Percentiles rank a stretch among this genome's conserved stretches.
These are phyloP conservation scores for Fusarium longipes DNA, from an alignment of 2,329 filamentous ascomycete genomes.

Conservation along the genomic window DNA sequence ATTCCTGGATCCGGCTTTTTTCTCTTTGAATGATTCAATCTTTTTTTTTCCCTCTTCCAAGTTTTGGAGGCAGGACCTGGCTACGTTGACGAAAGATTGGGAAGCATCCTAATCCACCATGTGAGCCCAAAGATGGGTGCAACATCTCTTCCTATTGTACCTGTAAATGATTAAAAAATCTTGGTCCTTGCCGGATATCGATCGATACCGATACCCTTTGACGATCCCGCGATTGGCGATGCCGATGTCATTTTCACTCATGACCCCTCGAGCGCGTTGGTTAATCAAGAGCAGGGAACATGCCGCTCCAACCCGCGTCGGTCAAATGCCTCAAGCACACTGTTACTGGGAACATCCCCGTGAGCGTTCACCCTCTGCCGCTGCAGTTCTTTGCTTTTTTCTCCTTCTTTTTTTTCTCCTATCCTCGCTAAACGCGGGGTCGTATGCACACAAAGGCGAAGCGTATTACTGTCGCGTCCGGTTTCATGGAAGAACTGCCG, in stretches of 20 bases:
- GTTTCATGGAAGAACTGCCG: constrained; percentile 25
- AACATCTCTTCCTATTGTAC: neutral
- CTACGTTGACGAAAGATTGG: constrained; percentile 20
- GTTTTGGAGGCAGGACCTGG: constrained; percentile 2
- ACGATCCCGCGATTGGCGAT: constrained; percentile 45
- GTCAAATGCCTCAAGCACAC: constrained; percentile 37
- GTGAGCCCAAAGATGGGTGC: constrained; percentile 14
- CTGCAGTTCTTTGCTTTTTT: constrained; percentile 24
- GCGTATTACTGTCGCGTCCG: neutral
- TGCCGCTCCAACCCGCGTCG: constrained; percentile 39
- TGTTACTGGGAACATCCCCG: constrained; percentile 34
- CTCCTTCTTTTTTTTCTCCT: neutral
- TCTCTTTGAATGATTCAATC: constrained; percentile 16
- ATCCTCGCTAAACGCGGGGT: constrained; percentile 47
- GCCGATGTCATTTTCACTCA: constrained; percentile 17
- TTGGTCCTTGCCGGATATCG: constrained; percentile 11
- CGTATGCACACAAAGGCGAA: neutral
- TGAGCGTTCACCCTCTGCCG: constrained; percentile 18
- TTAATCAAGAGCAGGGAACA: constrained; percentile 34
- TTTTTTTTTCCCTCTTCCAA: constrained; percentile 25
- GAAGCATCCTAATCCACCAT: constrained; percentile 23
- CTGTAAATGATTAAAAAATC: constrained; percentile 3
- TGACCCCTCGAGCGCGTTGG: constrained; percentile 32
- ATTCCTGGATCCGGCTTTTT: constrained; percentile 24
- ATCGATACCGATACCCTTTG: constrained; percentile 29